Conservation (phyloP, 2,329 filamentous ascomycete species). For the Penicillium brevicompactum region DNA sequence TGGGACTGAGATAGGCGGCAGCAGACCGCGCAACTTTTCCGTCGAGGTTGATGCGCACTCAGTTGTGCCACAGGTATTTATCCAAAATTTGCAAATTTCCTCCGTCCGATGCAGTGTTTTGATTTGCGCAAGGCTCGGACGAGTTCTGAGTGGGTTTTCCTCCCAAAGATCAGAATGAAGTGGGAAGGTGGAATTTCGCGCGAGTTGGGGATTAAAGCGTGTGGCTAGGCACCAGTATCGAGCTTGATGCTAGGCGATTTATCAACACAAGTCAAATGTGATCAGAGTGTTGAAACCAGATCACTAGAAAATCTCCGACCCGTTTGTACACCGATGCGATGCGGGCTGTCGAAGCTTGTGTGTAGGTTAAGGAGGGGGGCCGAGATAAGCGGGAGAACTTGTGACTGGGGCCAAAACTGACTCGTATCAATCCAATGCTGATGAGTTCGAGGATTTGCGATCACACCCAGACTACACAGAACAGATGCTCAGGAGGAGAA, state of each 20-base stretch:
- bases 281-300: not conserved
- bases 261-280: not conserved
- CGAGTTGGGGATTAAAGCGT: not conserved
- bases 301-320: not conserved
- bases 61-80: not conserved
- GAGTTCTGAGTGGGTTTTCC: not conserved
- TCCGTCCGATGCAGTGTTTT: not conserved
- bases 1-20: not conserved
- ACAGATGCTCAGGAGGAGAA: not conserved
- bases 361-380: constrained; percentile 1
- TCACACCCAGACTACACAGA: not conserved
- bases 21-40: not conserved
- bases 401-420: not conserved
- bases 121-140: not conserved
- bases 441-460: not conserved
- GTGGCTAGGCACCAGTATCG: not conserved
- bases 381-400: not conserved
- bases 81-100: not conserved
- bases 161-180: not conserved
- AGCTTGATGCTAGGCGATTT: not conserved
- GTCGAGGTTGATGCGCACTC: not conserved
- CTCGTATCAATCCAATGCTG: not conserved
- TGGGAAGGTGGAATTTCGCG: constrained; percentile 1
- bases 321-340: constrained; percentile 1
- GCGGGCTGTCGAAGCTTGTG: constrained; percentile 6